Evolutionary conservation across 805 yeast species (phyloP), one percentile per base, ranked within the genome.

Genomic region (Sugiyamaella marilandica): DNA sequence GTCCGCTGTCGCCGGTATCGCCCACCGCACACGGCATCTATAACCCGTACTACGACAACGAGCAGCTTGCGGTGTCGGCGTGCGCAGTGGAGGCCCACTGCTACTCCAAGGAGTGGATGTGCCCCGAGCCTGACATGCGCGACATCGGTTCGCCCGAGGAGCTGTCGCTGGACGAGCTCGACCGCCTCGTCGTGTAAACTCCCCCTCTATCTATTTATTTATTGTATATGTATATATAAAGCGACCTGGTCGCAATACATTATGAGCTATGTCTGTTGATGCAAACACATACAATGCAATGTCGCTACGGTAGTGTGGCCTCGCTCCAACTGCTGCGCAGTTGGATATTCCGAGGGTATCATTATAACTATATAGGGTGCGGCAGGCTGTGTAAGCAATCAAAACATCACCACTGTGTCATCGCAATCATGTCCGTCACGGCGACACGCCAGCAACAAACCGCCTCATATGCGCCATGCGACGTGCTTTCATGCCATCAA

Each of bases 141-240:
- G 62, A 60, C 35, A 49, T 57, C 24, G 53, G 44, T 2, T 53
- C 62, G 2, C 70, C 70, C 8, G 68, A 65, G 51, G 45, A 51
- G 5, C 36, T 63, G 7, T 52, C 54, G 1, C 55, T 64, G 31
- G 65, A 59, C 37, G 70, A 65, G 41, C 54, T 66, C 21, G 68
- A 65, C 34, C 49, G 43, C 8, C 41, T 64, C 54, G 56, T 63
- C 24, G 35, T 45, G 14, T 50, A 45, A 37, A 8, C 21, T 13
- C 11, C 18, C 16, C 39, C 8, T 43, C 24, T 43, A 43, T 43
- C 18, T 16, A 16, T 16, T 34, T 34, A 34, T 34, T 34, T n/a
- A n/a, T 13, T 16, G 19, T 39, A 21, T 39, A 39, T 39, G 16
- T 39, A 39, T 39, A 21, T 39, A 39, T 39, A 39, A 8, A 39